Conservation (phyloP, 805 yeast species). For the Maudiozyma serrabonitensis region DNA sequence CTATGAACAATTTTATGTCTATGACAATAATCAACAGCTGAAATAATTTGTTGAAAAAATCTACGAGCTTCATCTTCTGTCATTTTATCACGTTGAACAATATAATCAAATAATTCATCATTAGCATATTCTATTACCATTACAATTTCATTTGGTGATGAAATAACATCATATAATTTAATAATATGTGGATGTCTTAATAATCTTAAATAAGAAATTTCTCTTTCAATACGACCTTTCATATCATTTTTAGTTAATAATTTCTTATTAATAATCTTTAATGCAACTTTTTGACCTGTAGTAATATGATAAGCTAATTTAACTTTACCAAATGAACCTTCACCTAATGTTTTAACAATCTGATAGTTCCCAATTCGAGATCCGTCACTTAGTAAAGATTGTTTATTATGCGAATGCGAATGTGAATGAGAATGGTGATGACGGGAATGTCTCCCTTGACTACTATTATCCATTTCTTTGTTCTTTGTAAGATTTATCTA, state of each 20-base stretch:
- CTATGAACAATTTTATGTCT: constrained; percentile 93
- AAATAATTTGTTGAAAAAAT: constrained; percentile 91
- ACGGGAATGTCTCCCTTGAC: neutral
- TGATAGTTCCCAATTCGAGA: constrained; percentile 83
- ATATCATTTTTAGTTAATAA: constrained; percentile 89
- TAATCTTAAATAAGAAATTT: constrained; percentile 77
- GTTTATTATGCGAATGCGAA: constrained; percentile 4
- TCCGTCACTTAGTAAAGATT: constrained; percentile 20
- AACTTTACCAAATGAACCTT: constrained; percentile 95
- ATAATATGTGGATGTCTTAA: constrained; percentile 94
- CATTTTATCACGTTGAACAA: constrained; percentile 90
- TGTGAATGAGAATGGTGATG: constrained; percentile 17
- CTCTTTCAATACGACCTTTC: constrained; percentile 95
- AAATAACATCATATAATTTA: constrained; percentile 89
- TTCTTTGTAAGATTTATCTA: neutral
- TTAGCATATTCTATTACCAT: constrained; percentile 98
- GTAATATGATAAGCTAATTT: constrained; percentile 82
- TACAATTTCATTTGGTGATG: constrained; percentile 88
- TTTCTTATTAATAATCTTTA: constrained; percentile 85
- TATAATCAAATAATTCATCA: constrained; percentile 90
- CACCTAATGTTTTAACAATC: constrained; percentile 85
- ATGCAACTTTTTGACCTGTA: constrained; percentile 86
- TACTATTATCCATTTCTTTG: neutral
- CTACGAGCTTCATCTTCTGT: constrained; percentile 84
- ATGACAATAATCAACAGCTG: constrained; percentile 95